Conservation (phyloP, 1,139 yeast species). For the Candida sojae region DNA sequence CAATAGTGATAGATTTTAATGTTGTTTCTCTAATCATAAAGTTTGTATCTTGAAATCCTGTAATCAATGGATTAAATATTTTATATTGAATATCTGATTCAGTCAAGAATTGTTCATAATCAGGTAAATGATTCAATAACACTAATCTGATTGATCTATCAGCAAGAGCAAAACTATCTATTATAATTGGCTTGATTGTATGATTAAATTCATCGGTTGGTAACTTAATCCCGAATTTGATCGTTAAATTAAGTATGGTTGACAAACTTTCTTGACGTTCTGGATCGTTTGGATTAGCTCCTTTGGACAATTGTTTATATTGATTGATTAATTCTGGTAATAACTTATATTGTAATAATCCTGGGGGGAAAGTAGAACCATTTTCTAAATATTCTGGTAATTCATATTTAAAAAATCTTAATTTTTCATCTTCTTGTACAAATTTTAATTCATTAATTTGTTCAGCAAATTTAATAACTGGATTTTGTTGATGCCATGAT, state of each 20-base stretch:
- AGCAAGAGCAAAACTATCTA: constrained; percentile 61
- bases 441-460: constrained; percentile 56
- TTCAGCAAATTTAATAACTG: constrained; percentile 48
- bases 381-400: constrained; percentile 31
- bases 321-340: constrained; percentile 62
- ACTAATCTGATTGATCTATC: constrained; percentile 79
- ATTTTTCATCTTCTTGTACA: constrained; percentile 50
- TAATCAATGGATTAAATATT: constrained; percentile 65
- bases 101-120: constrained; percentile 51
- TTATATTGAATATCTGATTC: constrained; percentile 68
- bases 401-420: constrained; percentile 51
- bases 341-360: constrained; percentile 62
- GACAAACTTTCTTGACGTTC: constrained; percentile 43
- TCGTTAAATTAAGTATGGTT: constrained; percentile 45
- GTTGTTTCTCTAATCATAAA: constrained; percentile 80
- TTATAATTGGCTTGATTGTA: constrained; percentile 61
- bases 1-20: constrained; percentile 62
- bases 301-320: constrained; percentile 27
- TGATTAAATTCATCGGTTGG: constrained; percentile 41
- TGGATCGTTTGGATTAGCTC: constrained; percentile 26
- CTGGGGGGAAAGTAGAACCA: constrained; percentile 49
- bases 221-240: constrained; percentile 46
- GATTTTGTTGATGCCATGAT: constrained; percentile 39
- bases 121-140: constrained; percentile 63
- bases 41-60: constrained; percentile 87